Evolutionary conservation across 1,139 yeast genomes (phyloP), one percentile per base, ranked within the genome.

Genomic region (Geotrichum aggregatum): DNA sequence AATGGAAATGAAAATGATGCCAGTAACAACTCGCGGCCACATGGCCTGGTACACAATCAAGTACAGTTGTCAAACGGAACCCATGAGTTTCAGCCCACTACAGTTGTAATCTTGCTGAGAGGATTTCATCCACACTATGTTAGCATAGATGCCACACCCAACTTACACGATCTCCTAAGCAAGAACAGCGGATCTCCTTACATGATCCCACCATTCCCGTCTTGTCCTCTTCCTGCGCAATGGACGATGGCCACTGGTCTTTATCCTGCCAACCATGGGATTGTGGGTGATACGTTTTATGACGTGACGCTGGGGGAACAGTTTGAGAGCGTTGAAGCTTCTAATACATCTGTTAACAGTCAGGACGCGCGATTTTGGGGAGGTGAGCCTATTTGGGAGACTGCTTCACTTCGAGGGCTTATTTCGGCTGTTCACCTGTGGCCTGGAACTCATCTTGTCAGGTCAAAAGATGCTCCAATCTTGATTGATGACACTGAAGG

Each of bases 91-190:
- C 74, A 82, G 59, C 87, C 94, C 18, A 82, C 95, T 3, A 89
- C 97, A 0, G 69, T 89, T 1, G 66, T 88, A 50, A 72, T 89
- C 1, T 87, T 96, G 0, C 67, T 89, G 39, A 96, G 87, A 65
- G 96, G 96, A 10, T 86, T 89, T 68, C 95, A 89, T 65, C 96
- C 97, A 6, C 94, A 87, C 63, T 87, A 87, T 64, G 79, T 89
- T 11, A 81, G 82, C 24, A 65, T 77, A 5, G 71, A 75, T 18
- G 63, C 76, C 40, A 89, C 96, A 0, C 97, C 98, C 0, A 73
- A 80, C 38, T 64, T 91, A 65, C 83, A 85, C 62, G 69, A 74
- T 14, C 68, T 85, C 66, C 68, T 80, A 60, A 62, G 74, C 8
- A 70, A 77, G 22, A 82, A 76, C 21, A 79, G 76, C 59, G 85